Conservation (phyloP, 352 stramenopile species). For the Pythium coloratum region DNA sequence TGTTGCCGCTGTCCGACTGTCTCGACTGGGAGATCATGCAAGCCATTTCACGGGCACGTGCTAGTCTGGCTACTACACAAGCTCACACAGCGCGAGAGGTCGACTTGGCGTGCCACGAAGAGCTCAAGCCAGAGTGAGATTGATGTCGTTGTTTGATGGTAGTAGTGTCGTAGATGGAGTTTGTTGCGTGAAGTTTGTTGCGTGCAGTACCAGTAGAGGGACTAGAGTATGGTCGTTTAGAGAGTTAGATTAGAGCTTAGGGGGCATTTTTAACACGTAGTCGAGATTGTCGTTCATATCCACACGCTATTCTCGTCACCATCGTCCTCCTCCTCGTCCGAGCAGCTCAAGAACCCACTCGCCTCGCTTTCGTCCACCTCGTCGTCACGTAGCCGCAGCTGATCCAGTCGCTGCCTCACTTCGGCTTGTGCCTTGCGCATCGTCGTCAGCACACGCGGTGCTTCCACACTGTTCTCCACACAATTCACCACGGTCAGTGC, state of each 20-base stretch:
- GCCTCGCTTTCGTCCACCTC: conserved; percentile 40
- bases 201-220: not conserved
- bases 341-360: conserved; percentile 69
- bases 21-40: conserved; percentile 51
- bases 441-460: conserved; percentile 33
- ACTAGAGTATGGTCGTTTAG: not conserved
- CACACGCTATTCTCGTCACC: conserved; percentile 37
- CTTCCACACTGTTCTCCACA: conserved; percentile 18
- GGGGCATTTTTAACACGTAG: conserved; percentile 9
- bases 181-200: not conserved
- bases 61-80: not conserved
- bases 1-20: conserved; percentile 35
- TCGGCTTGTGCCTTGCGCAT: conserved; percentile 45
- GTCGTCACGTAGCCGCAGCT: conserved; percentile 26
- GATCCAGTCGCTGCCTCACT: conserved; percentile 35
- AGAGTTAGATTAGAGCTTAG: not conserved
- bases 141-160: not conserved
- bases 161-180: not conserved
- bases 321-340: conserved; percentile 33
- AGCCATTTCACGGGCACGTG: conserved; percentile 24
- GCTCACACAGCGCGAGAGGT: conserved; percentile 1
- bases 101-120: conserved; percentile 38
- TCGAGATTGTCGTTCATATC: conserved; percentile 36
- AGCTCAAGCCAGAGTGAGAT: conserved; percentile 9
- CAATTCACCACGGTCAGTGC: not conserved